Conservation (phyloP, 768 basidiomycete genomes). For the Mycena indigotica region DNA sequence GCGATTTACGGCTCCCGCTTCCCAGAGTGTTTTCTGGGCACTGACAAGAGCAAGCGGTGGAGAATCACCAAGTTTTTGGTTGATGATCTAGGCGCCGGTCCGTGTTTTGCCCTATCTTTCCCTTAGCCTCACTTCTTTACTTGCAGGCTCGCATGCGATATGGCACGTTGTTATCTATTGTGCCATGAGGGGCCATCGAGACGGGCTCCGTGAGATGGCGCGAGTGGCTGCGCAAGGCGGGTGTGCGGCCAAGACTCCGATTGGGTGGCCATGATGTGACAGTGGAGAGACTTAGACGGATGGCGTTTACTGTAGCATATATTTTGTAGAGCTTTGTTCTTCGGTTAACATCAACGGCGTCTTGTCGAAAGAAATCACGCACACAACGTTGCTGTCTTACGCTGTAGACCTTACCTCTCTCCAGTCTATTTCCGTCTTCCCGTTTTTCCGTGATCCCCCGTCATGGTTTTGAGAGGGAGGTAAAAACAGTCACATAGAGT, state of each 20-base stretch:
- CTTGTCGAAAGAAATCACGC: background rate
- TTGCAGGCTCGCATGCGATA: constrained; percentile 9
- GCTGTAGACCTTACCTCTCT: no score
- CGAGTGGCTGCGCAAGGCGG: background rate
- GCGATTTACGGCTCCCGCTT: constrained; percentile 81
- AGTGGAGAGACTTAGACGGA: background rate
- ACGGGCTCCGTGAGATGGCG: background rate
- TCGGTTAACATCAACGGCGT: background rate
- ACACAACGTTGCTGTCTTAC: background rate
- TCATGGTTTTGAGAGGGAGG: no score
- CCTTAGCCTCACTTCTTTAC: background rate
- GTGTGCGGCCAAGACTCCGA: background rate
- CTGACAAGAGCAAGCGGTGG: background rate
- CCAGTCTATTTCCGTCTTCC: background rate
- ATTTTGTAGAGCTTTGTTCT: background rate
- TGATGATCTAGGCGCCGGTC: constrained; percentile 3
- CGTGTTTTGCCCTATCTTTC: background rate
- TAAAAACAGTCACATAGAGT: no score
- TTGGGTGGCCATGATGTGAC: background rate
- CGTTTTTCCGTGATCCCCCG: background rate
- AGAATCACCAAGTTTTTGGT: background rate
- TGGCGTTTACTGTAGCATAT: background rate
- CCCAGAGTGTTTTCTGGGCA: constrained; percentile 69
- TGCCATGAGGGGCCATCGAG: background rate
- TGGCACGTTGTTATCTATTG: constrained; percentile 9